A percentile compares a stretch with the other conserved stretches of the same genome.
Evolutionary conservation across 768 basidiomycete species (phyloP).

Genomic region (Xerocomellus dryophilus): DNA sequence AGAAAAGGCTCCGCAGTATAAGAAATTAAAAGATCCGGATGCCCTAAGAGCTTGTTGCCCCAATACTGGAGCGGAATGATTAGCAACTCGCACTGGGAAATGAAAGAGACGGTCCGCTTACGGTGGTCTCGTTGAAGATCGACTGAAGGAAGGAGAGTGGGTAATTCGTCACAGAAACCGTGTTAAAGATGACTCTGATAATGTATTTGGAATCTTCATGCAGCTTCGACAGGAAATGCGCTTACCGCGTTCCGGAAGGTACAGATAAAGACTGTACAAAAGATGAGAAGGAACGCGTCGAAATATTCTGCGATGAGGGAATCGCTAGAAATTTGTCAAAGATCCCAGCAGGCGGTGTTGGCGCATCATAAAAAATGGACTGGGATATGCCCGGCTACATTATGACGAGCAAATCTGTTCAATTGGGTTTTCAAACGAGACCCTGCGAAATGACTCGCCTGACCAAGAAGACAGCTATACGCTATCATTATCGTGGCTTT

Average conservation of each 20-base stretch:
- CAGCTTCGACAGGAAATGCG: not conserved
- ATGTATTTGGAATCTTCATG: not conserved
- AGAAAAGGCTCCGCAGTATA: conserved; percentile 51
- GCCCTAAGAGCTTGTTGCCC: not conserved
- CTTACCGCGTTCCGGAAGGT: conserved; percentile 4
- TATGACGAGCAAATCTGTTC: not conserved
- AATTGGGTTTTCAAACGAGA: not conserved
- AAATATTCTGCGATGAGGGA: conserved; percentile 3
- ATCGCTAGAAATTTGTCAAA: conserved; percentile 28
- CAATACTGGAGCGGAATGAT: conserved; percentile 15
- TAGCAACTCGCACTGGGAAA: not conserved
- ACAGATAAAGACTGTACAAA: conserved; percentile 8
- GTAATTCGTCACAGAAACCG: conserved; percentile 6
- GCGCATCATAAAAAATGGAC: conserved; percentile 56
- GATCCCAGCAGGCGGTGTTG: conserved; percentile 12
- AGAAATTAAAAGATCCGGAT: not conserved
- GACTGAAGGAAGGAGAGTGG: conserved; percentile 14
- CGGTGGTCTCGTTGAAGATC: conserved; percentile 14
- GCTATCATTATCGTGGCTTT: conserved; percentile 40
- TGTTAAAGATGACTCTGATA: conserved; percentile 5
- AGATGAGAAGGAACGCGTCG: conserved; percentile 14
- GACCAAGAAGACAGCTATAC: conserved; percentile 31
- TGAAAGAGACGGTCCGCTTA: conserved; percentile 1
- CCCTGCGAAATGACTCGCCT: not conserved
- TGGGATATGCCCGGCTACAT: conserved; percentile 19